Base-by-base conservation (phyloP, 1,284 basidiomycete species). In the Fomitopsis palustris region DNA sequence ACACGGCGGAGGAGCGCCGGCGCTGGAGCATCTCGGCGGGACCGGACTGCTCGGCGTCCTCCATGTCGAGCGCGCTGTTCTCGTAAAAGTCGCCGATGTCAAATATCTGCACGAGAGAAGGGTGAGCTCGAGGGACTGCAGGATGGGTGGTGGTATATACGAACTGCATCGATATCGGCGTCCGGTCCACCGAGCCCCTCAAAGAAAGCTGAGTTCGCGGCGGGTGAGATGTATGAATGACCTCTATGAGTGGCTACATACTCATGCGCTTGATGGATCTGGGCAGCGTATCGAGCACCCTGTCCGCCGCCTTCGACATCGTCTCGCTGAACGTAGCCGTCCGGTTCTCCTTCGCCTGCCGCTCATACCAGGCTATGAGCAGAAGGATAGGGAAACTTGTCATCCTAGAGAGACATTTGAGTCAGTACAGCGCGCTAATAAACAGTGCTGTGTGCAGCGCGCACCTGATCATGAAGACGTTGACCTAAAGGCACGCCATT, bases 331-430 rank as follows among this genome's bases (percentile, higher is more conserved):
- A 83, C 17, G 81, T 85, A 2, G 81, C 78, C 0, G 88, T 80
- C 0, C 84, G 82, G 6, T 76, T 79, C 21, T 72, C 80, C 74
- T 86, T 90, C 29, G 85, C 84, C 69, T 94, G 88, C 21, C 95
- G 81, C 73, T 96, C 94, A 69, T 94, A 95, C 54, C 90, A 75
- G 0, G 93, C 87, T 53, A 97, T 94, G 12, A 79, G 62, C 21
- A 97, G 74, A 41, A 97, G 76, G n/a, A 96, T 82, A 0, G 94
- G 95, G 65, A 96, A 90, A 65, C 88, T 94, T 4, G 94, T 93
- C 14, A 85, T 67, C 67, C 94, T 90, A 64, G 66, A 64, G 72
- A 56, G 52, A n/a, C n/a, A n/a, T n/a, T n/a, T 23, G n/a, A 39
- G 55, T 54, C 31, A 65, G 58, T 57, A 57, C 47, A 43, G 45